Percentiles rank a stretch among this genome's conserved stretches.
Conservation (phyloP, 169 alveolate species). For the Babesia bovis region DNA sequence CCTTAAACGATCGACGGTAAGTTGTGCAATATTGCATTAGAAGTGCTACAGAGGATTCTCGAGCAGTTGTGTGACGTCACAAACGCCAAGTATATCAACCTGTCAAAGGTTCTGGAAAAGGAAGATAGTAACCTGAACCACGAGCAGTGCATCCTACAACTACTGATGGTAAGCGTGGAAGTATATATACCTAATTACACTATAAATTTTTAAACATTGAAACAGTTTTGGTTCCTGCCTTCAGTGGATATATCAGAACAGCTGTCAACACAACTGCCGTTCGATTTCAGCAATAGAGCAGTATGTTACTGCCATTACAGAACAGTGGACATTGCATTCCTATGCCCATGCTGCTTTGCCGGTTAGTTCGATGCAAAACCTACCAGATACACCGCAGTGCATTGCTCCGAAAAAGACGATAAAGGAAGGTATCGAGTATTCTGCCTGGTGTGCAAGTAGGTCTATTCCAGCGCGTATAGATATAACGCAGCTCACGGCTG, state of each 20-base stretch:
- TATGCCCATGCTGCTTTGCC: conserved; percentile 84
- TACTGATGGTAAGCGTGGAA: conserved; percentile 31
- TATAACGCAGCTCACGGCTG: conserved; percentile 49
- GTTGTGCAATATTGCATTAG: not conserved
- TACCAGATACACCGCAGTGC: conserved; percentile 19
- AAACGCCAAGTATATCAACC: conserved; percentile 52
- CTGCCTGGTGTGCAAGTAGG: conserved; percentile 65
- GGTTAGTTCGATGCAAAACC: not conserved
- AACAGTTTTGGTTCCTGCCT: conserved; percentile 80
- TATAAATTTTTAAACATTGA: not conserved
- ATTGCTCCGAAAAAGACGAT: conserved; percentile 66
- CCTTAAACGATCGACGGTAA: conserved; percentile 53
- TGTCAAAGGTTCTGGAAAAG: conserved; percentile 37
- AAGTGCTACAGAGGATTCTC: conserved; percentile 39
- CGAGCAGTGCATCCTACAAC: conserved; percentile 49
- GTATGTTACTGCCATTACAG: conserved; percentile 84
- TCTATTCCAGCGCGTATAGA: not conserved
- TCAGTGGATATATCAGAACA: conserved; percentile 72
- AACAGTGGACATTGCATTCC: conserved; percentile 80
- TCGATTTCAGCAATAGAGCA: conserved; percentile 78
- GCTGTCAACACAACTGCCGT: conserved; percentile 76
- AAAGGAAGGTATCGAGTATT: conserved; percentile 47
- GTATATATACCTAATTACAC: not conserved
- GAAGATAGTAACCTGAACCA: conserved; percentile 21
- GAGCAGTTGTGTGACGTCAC: conserved; percentile 66